Evolutionary conservation across 305 asterid genomes (phyloP), one percentile per base, ranked within the genome.

Genomic region (Solanum aculeatissimum): DNA sequence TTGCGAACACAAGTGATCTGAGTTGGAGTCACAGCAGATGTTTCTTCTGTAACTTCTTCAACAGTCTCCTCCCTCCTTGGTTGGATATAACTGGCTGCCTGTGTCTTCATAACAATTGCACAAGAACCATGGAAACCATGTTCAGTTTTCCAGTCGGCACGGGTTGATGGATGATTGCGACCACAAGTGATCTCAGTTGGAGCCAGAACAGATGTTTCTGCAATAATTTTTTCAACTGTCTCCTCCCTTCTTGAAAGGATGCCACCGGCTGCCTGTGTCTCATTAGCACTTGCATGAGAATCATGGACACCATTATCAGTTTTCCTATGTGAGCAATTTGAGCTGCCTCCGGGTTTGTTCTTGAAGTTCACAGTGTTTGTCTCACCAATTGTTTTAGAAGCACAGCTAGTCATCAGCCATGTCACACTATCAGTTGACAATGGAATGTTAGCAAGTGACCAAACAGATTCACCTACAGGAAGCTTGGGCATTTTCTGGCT

Each of bases 401-500:
- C 72, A 53, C 74, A 47, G 85, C 62, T 80, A 40, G 25, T 85
- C 19, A 32, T 55, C 70, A 42, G 25, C 29, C 75, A 27, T 49
- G 87, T n/a, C n/a, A n/a, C 81, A 35, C 60, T 89, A 80, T 83
- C 93, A 49, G 47, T 74, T 80, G 89, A 87, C 32, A 88, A 84
- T 13, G 85, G 60, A 78, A 43, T 45, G 9, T 91, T 57, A 25
- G 88, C 88, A 80, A 96, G 90, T 81, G 95, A 92, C 99, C 99
- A 97, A 25, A 77, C 66, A 19, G 89, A 68, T 91, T 97, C 98
- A 81, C 89, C 95, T 0, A 83, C 87, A n/a, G 97, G 95, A 83
- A 97, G 94, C 84, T 89, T 87, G 14, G 95, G 92, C 77, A 95
- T 85, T 88, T 93, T 95, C 90, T 92, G 98, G 93, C 94, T 91